These are phyloP conservation scores for Mycena vitilis DNA, from an alignment of 768 basidiomycete genomes.

Conservation along the genomic window DNA sequence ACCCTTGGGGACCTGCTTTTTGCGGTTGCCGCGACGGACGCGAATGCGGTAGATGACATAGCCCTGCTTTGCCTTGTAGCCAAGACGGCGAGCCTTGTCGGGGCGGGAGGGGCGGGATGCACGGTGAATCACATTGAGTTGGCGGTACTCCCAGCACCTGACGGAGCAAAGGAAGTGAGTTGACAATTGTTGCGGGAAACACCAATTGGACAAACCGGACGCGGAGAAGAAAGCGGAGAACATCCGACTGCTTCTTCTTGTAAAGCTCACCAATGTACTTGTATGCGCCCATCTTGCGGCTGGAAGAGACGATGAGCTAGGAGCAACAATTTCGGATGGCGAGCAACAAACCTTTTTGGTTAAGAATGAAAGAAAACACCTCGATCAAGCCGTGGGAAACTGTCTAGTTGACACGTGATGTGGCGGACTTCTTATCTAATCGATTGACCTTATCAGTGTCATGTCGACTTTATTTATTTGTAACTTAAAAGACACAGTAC, in stretches of 20 bases:
- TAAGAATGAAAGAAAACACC: background rate
- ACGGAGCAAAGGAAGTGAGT: background rate
- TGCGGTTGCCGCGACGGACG: slow-evolving; percentile 98
- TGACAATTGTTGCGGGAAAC: background rate
- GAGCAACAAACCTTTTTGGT: slow-evolving; percentile 27
- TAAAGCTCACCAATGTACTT: slow-evolving; percentile 97
- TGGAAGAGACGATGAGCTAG: slow-evolving; percentile 36
- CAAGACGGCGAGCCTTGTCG: slow-evolving; percentile 98
- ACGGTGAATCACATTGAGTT: slow-evolving; percentile 97
- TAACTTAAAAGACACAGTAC: too few species aligned
- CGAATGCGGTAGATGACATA: slow-evolving; percentile 98
- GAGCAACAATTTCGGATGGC: background rate
- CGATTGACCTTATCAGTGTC: too few species aligned
- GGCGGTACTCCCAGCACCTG: slow-evolving; percentile 99
- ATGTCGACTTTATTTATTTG: background rate
- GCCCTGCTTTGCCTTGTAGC: slow-evolving; percentile 99
- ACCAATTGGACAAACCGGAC: slow-evolving; percentile 73
- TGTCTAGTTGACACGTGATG: background rate
- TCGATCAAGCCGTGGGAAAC: background rate
- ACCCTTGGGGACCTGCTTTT: slow-evolving; percentile 99
- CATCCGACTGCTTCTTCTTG: slow-evolving; percentile 98
- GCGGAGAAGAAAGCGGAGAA: slow-evolving; percentile 96
- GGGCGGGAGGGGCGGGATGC: slow-evolving; percentile 98
- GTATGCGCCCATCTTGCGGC: slow-evolving; percentile 89
- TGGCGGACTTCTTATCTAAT: too few species aligned